Conservation (phyloP, 2,329 filamentous ascomycete genomes). For the Blumeria hordei region DNA sequence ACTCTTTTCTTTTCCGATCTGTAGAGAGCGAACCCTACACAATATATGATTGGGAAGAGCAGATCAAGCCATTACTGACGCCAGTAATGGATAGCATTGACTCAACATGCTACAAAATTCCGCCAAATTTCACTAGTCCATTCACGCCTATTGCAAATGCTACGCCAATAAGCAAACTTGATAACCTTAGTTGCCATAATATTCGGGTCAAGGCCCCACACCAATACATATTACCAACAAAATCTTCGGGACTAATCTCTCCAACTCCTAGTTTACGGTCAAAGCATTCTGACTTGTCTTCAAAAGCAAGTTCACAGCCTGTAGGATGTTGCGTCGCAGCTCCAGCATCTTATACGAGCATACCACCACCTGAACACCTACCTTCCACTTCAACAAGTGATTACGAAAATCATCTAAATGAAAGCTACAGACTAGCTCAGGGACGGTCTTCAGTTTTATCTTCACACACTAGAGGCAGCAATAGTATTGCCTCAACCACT, state of each 20-base stretch:
- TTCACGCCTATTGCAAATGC: slow-evolving; percentile 15
- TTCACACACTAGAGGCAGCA: slow-evolving; percentile 27
- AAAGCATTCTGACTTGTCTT: slow-evolving; percentile 33
- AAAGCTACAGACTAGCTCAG: slow-evolving; percentile 35
- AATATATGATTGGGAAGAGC: slow-evolving; percentile 32
- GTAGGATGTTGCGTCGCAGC: slow-evolving; percentile 22
- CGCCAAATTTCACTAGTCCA: slow-evolving; percentile 14
- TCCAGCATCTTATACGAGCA: slow-evolving; percentile 24
- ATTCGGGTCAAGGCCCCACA: not conserved
- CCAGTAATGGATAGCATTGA: slow-evolving; percentile 8
- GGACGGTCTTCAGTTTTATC: slow-evolving; percentile 32
- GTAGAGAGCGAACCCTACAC: slow-evolving; percentile 25
- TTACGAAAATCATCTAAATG: slow-evolving; percentile 31
- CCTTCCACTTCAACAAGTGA: slow-evolving; percentile 29
- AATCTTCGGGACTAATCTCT: slow-evolving; percentile 27
- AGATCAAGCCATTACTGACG: slow-evolving; percentile 17
- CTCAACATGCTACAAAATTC: slow-evolving; percentile 10
- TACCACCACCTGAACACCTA: slow-evolving; percentile 25
- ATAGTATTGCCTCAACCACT: slow-evolving; percentile 28
- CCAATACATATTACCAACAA: slow-evolving; percentile 12
- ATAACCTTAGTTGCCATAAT: not conserved
- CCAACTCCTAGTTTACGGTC: slow-evolving; percentile 36
- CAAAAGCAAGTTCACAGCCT: slow-evolving; percentile 16
- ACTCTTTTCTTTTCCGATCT: slow-evolving; percentile 30
- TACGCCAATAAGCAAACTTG: slow-evolving; percentile 18